Evolutionary conservation across 2,329 filamentous ascomycete species (phyloP).

Genomic region (Drechslerella stenobrocha): DNA sequence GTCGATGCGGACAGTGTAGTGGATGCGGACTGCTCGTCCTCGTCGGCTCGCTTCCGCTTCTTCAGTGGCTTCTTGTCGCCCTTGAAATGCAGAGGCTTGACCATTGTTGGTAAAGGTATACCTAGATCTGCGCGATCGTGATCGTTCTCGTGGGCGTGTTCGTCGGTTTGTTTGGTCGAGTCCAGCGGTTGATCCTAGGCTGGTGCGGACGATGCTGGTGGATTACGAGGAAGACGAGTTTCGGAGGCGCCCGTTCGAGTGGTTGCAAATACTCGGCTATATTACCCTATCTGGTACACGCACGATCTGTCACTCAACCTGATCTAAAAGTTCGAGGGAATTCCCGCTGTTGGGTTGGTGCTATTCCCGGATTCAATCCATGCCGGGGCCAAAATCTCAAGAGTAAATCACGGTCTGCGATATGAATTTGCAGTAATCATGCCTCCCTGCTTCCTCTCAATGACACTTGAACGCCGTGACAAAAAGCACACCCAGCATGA

Average conservation of each 20-base stretch:
- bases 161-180: too few relatives aligned
- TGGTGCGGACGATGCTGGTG: too few relatives aligned
- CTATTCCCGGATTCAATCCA: too few relatives aligned
- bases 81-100: slow-evolving; percentile 91
- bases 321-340: too few relatives aligned
- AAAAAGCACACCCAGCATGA: background rate
- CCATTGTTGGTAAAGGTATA: too few relatives aligned
- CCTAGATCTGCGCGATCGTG: too few relatives aligned
- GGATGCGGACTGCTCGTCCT: slow-evolving; percentile 57
- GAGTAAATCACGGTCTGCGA: too few relatives aligned
- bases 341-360: too few relatives aligned
- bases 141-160: too few relatives aligned
- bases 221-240: too few relatives aligned
- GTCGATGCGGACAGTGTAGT: slow-evolving; percentile 49
- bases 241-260: background rate
- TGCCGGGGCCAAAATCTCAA: background rate
- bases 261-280: background rate
- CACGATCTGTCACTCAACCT: background rate
- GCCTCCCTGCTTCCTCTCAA: too few relatives aligned
- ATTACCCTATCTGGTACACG: slow-evolving; percentile 1
- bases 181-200: background rate
- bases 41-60: slow-evolving; percentile 76
- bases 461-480: background rate
- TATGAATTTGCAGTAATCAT: too few relatives aligned
- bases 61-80: slow-evolving; percentile 87